Evolutionary conservation across 1,139 yeast species (phyloP), one percentile per base, ranked within the genome.

Genomic region (Trichomonascaceae sp.): DNA sequence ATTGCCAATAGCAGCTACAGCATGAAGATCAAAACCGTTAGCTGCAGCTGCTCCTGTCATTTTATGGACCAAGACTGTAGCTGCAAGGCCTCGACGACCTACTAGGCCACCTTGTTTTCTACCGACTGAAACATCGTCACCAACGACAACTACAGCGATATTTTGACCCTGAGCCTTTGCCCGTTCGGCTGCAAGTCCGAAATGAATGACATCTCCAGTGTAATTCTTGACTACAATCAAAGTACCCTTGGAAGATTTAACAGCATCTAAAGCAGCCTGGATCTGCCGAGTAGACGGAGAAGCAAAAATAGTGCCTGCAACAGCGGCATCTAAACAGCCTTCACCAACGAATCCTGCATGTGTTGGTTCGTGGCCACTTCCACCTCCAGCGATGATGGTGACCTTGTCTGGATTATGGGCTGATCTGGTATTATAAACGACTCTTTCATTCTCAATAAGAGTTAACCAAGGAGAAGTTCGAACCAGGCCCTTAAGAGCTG

Each of bases 51-150:
- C 90, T 45, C 97, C 96, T 27, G 87, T 79, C 52, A 85, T 76
- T 71, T 91, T 91, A 72, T 91, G 98, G 19, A 89, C 87, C 19
- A 91, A 69, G 0, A 87, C 83, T 1, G 96, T 89, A 44, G 96
- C 98, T 0, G 97, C 96, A 59, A 90, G 75, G 13, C 96, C 98
- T 70, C 98, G 79, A 72, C 97, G 80, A 13, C 97, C 97, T 46
- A 90, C 97, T 76, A 86, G 80, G 22, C 87, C 90, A 65, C 93
- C 93, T 67, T 89, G 91, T 46, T 83, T 78, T 63, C 85, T 77
- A 27, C 96, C 96, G 43, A 91, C 96, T 5, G 97, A 89, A 39
- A 90, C 96, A 68, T 91, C 98, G 67, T 91, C 98, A 50, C 87
- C 85, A 24, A 90, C 93, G 53, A 85, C 78, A 43, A 87, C 82